Evolutionary conservation across 1,284 basidiomycete species (phyloP), one percentile per base, ranked within the genome.

Genomic region (Cutaneotrichosporon spelunceum): DNA sequence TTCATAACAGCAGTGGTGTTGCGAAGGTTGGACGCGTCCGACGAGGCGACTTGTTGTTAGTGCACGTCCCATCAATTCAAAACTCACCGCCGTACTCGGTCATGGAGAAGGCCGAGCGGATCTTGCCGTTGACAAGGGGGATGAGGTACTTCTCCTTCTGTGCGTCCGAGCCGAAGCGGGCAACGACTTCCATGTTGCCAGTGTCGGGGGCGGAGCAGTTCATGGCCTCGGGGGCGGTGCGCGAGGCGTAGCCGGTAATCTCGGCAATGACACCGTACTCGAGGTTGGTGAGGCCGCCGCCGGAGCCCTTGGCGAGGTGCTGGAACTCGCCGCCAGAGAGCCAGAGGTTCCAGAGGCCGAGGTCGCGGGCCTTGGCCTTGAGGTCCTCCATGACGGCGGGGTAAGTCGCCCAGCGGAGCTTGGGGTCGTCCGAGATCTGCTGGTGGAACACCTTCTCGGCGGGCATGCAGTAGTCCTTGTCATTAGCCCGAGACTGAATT

Each of bases 211-310:
- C 93, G 44, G 92, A 87, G 79, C 93, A 97, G 75, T 97, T 97
- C 65, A 90, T 87, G 26, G 85, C 85, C 80, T 96, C 88, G 33
- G 92, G 86, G n/a, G 87, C 89, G 55, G 93, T 81, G 70, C 87
- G 87, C 6, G 88, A 87, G 42, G 84, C 86, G 65, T 93, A 86
- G 13, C 94, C 95, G 69, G 96, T 86, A 63, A 98, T 81, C 80
- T 99, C 95, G 45, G 93, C 93, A 87, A 98, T 95, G 45, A 97
- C 88, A 53, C 90, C 92, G 79, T 99, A 99, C 89, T 93, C 68
- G 59, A 99, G 83, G 79, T 98, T 98, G 29, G 87, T 88, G 68
- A 98, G 82, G 16, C 89, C 88, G n/a, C 91, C 88, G 56, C 95
- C 94, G 72, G 86, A 83, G 16, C 76, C 76, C 48, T 71, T 69